phyloP scores from a whole-genome alignment of 2,329 filamentous ascomycete genomes.

The Diaporthe citrichinensis region DNA sequence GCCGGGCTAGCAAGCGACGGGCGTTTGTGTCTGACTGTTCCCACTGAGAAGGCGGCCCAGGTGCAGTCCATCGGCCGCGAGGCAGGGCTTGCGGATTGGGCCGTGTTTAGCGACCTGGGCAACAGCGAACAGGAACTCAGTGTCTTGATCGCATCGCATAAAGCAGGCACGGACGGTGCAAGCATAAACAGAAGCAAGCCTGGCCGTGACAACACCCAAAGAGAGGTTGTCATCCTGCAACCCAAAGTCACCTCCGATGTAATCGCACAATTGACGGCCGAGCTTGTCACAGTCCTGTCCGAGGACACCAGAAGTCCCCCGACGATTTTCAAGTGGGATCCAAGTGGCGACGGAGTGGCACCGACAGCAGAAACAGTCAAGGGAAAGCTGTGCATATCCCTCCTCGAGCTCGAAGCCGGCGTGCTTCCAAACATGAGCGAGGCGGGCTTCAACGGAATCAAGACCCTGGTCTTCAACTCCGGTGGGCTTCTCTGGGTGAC shows the following conservation, averaged over 20 bases:
- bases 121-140: neutral
- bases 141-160: neutral
- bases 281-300: neutral
- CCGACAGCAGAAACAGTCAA: neutral
- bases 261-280: neutral
- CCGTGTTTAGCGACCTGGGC: neutral
- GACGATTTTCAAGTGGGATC: neutral
- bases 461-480: constrained; percentile 38
- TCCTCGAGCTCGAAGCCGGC: neutral
- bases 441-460: constrained; percentile 38
- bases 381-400: neutral
- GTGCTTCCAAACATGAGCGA: neutral
- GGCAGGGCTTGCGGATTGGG: neutral
- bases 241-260: neutral
- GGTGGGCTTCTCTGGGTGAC: constrained; percentile 39
- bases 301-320: neutral
- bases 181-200: neutral
- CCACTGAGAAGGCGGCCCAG: neutral
- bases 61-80: neutral
- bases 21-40: neutral
- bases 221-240: neutral
- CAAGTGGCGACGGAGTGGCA: neutral
- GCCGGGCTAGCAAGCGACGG: neutral
- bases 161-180: neutral
- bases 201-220: neutral